Evolutionary conservation across 129 eudicot genomes (phyloP).

Genomic region (Glebionis coronaria): DNA sequence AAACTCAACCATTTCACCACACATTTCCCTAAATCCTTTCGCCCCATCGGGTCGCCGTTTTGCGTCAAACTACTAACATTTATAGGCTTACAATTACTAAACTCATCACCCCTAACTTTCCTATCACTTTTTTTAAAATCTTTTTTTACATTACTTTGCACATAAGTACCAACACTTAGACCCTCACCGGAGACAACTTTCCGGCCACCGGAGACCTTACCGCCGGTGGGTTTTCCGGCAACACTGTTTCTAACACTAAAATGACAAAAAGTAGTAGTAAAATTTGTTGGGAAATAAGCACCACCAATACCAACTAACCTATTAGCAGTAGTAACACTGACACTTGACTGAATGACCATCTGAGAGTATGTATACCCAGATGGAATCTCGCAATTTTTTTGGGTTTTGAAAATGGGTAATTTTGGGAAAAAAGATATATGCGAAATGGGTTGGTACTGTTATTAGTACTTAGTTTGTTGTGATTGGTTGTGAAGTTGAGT

Average conservation of each 20-base stretch:
- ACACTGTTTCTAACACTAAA: too few relatives aligned
- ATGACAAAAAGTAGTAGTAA: too few relatives aligned
- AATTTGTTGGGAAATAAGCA: too few relatives aligned
- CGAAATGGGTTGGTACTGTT: background rate
- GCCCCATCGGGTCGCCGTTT: conserved; percentile 84
- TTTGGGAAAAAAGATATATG: background rate
- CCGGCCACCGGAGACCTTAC: too few relatives aligned
- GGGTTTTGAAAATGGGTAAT: too few relatives aligned
- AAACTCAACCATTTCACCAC: conserved; percentile 78
- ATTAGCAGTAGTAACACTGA: too few relatives aligned
- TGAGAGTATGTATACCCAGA: too few relatives aligned
- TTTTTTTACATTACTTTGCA: background rate
- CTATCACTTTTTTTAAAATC: background rate
- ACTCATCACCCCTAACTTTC: conserved; percentile 7
- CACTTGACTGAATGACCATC: too few relatives aligned
- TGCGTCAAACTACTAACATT: conserved; percentile 42
- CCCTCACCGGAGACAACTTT: too few relatives aligned
- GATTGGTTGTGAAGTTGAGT: conserved; percentile 30
- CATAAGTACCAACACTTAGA: background rate
- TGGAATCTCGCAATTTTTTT: too few relatives aligned
- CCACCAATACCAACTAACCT: too few relatives aligned
- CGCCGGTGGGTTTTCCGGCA: too few relatives aligned
- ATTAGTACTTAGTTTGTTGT: background rate
- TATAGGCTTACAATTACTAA: conserved; percentile 8
- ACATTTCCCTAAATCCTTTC: conserved; percentile 69